phyloP scores from a whole-genome alignment of 768 basidiomycete species.

The Mycena indigotica region DNA sequence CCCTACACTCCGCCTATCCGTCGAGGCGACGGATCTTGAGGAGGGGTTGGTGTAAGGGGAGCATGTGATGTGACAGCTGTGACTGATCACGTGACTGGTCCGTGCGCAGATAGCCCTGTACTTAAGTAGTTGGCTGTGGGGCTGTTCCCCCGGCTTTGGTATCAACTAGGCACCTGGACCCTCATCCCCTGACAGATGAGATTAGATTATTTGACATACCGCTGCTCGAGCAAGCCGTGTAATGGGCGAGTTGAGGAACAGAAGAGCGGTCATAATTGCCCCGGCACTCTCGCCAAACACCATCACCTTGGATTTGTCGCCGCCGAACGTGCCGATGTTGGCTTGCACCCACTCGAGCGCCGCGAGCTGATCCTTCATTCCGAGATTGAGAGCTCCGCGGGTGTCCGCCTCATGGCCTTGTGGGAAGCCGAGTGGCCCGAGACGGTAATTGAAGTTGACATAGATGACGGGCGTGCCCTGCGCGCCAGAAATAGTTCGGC shows the following conservation, averaged over 20 bases:
- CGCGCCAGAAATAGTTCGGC: too few species aligned
- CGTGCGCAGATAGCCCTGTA: too few species aligned
- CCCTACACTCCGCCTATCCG: too few species aligned
- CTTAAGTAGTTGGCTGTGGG: too few species aligned
- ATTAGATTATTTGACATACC: slow-evolving; percentile 22
- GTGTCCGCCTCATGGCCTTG: slow-evolving; percentile 40
- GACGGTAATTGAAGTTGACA: slow-evolving; percentile 52
- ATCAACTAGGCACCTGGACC: too few species aligned
- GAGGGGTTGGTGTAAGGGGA: too few species aligned
- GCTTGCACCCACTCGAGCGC: slow-evolving; percentile 53
- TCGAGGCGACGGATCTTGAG: too few species aligned
- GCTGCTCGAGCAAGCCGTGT: slow-evolving; percentile 31
- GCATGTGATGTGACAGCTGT: too few species aligned
- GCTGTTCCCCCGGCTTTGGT: too few species aligned
- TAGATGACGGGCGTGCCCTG: slow-evolving; percentile 46
- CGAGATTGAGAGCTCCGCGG: slow-evolving; percentile 40
- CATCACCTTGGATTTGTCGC: slow-evolving; percentile 53
- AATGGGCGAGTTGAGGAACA: slow-evolving; percentile 36
- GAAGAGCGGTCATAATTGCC: slow-evolving; percentile 42
- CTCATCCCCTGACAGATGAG: not conserved
- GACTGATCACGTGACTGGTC: too few species aligned
- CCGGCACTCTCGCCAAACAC: slow-evolving; percentile 54
- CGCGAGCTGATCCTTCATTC: slow-evolving; percentile 40
- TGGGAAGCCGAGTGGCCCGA: slow-evolving; percentile 50
- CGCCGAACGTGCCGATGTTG: slow-evolving; percentile 59